Evolutionary conservation across 768 basidiomycete species (phyloP).

Genomic region (Hypholoma sublateritium): DNA sequence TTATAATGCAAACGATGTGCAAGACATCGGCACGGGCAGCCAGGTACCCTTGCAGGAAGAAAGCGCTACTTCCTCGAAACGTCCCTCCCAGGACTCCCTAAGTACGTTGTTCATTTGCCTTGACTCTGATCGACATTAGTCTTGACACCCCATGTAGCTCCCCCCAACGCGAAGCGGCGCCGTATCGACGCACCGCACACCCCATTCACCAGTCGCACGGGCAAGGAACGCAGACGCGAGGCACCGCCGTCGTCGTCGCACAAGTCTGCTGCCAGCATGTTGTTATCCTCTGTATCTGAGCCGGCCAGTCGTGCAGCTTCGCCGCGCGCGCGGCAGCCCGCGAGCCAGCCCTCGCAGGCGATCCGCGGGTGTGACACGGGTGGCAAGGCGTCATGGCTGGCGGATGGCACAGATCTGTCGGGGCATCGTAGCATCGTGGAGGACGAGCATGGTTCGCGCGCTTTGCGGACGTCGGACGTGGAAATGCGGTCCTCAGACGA

Average conservation of each 20-base stretch:
- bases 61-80: slow-evolving; percentile 6
- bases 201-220: neutral
- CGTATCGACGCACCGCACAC: neutral
- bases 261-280: neutral
- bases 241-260: neutral
- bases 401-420: no score
- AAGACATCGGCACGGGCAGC: neutral
- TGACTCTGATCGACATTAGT: no score
- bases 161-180: slow-evolving; percentile 12
- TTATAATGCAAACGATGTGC: neutral
- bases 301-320: slow-evolving; percentile 16
- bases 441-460: no score
- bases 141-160: neutral
- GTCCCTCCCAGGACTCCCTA: slow-evolving; percentile 8
- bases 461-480: neutral
- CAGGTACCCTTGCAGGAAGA: neutral
- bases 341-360: slow-evolving; percentile 10
- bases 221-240: slow-evolving; percentile 7
- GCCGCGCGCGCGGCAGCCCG: neutral
- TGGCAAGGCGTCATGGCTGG: slow-evolving; percentile 1
- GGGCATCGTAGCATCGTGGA: no score
- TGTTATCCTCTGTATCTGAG: slow-evolving; percentile 9
- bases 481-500: slow-evolving; percentile 11
- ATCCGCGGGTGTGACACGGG: neutral
- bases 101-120: slow-evolving; percentile 3